phyloP scores from a whole-genome alignment of 345 rosid genomes.

The Pistacia atlantica region DNA sequence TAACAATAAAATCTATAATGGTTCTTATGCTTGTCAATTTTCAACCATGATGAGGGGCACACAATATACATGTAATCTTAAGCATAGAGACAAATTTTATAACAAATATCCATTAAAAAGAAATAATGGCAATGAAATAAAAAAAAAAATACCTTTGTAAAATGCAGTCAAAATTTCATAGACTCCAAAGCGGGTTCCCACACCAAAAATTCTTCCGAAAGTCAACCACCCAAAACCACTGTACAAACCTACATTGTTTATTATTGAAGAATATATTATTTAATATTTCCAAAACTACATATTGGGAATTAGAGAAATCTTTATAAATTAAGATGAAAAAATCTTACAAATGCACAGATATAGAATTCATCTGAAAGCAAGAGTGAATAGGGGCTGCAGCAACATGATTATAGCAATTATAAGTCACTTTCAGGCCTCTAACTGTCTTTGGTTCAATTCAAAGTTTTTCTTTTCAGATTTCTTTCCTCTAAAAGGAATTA shows the following conservation, averaged over 20 bases:
- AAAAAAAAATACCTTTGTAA: slow-evolving; percentile 57
- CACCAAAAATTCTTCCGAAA: slow-evolving; percentile 62
- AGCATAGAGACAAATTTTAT: not conserved
- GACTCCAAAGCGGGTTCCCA: slow-evolving; percentile 81
- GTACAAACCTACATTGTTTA: slow-evolving; percentile 62
- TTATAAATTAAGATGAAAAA: not conserved
- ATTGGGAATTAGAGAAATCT: not conserved
- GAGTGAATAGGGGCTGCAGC: not conserved
- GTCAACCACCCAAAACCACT: slow-evolving; percentile 73
- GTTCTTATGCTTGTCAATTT: not conserved
- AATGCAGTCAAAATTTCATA: slow-evolving; percentile 84
- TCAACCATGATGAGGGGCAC: not conserved
- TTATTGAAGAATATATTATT: slow-evolving; percentile 4
- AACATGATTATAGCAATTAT: not conserved
- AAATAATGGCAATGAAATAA: not conserved
- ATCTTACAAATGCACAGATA: not conserved
- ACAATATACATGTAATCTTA: not conserved
- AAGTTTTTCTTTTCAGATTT: not conserved
- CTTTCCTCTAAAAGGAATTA: not conserved
- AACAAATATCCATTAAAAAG: not conserved
- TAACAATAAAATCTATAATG: not conserved
- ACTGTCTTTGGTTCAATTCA: not conserved
- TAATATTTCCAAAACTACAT: not conserved
- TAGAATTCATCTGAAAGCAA: not conserved
- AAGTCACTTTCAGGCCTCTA: not conserved